Conservation (phyloP, 2,329 filamentous ascomycete genomes). For the Niveomyces coronatus region DNA sequence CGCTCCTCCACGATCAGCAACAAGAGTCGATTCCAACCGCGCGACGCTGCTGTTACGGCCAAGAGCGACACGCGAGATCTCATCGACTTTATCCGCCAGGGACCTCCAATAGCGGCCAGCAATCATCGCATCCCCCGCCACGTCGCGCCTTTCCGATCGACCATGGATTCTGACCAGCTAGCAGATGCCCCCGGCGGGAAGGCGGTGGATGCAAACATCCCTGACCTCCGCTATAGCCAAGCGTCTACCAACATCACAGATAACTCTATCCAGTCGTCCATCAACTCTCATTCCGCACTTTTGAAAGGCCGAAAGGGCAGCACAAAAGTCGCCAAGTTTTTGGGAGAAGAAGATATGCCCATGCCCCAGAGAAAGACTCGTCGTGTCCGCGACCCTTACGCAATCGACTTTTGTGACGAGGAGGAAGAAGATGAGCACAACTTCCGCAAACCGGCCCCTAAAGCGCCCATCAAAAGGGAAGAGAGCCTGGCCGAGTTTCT, state of each 20-base stretch:
- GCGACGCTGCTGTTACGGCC: constrained; percentile 54
- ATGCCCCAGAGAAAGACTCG: constrained; percentile 65
- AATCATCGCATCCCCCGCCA: constrained; percentile 63
- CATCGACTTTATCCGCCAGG: constrained; percentile 90
- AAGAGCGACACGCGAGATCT: constrained; percentile 69
- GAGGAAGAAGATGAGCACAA: constrained; percentile 49
- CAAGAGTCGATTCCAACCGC: constrained; percentile 54
- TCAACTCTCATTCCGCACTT: constrained; percentile 67
- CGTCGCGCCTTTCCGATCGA: constrained; percentile 76
- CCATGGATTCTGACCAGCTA: constrained; percentile 78
- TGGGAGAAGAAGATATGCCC: constrained; percentile 42
- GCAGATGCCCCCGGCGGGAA: constrained; percentile 41
- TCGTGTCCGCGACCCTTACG: constrained; percentile 79
- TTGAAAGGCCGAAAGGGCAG: constrained; percentile 32
- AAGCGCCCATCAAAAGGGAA: constrained; percentile 36
- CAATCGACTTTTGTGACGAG: constrained; percentile 73
- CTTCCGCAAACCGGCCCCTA: constrained; percentile 26
- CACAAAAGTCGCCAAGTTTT: constrained; percentile 24
- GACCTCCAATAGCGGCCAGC: constrained; percentile 52
- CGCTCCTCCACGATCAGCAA: constrained; percentile 30
- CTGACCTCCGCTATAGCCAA: constrained; percentile 45
- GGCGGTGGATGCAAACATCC: constrained; percentile 47
- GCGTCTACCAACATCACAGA: constrained; percentile 48
- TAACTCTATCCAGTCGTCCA: constrained; percentile 51
- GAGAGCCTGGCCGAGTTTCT: constrained; percentile 68